Evolutionary conservation across 768 basidiomycete genomes (phyloP), one percentile per base, ranked within the genome.

Genomic region (Leccinum variicolor): DNA sequence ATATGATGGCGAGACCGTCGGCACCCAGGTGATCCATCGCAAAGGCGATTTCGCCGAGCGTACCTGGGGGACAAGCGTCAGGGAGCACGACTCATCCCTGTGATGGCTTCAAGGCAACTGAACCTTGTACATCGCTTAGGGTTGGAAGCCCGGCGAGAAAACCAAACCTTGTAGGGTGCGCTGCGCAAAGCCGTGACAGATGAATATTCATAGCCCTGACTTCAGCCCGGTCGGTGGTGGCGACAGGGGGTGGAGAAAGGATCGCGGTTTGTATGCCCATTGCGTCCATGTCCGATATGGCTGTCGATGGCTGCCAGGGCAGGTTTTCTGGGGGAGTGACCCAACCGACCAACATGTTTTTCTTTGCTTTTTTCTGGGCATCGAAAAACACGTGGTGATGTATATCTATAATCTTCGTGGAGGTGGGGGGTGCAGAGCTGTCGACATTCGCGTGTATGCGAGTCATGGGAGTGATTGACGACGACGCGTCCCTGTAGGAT

Each of bases 381-480:
- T 78, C 67, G 3, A 86, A 79, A 64, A 90, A 89, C 66, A 83
- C 83, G 65, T 91, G 89, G 71, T 90, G 89, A 65, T 92, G 89
- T n/a, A 90, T 72, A 68, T 92, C 89, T 63, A 92, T 61, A 39
- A 64, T 65, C 43, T 57, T 66, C 17, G 56, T 43, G 48, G 54
- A 49, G 29, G 58, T 31, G 45, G 58, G 8, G 41, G n/a, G 10
- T 36, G 50, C 8, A n/a, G 48, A 13, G 39, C 34, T 23, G 41
- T 36, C 54, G 10, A 33, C 13, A 28, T 21, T 56, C 19, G 59
- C 19, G 36, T 54, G 55, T 33, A 3, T 53, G 26, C 56, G 65
- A 54, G 51, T n/a, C 67, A 67, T 69, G 47, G 51, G 48, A 23
- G 25, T 25, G 46, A 47, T 26, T 47, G 48, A 33, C 13, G 19